Percentiles rank a stretch among this genome's conserved stretches.
Evolutionary conservation across 768 basidiomycete genomes (phyloP).

Genomic region (Collybiopsis confluens): DNA sequence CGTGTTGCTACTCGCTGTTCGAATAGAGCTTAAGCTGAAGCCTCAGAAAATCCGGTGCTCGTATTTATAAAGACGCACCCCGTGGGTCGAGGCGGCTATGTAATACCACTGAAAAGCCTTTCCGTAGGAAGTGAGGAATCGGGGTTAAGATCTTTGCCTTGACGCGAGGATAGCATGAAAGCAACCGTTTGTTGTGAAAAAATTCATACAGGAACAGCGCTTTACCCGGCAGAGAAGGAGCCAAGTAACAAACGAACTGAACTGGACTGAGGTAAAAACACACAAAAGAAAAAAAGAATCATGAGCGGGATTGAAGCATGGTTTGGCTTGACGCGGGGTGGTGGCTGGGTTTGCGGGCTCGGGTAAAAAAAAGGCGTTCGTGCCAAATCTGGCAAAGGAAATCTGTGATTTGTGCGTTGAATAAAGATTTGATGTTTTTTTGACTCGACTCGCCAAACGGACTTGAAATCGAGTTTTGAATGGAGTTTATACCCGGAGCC

Average conservation of each 20-base stretch:
- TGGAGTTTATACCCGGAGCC: too few species aligned
- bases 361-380: neutral
- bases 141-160: slow-evolving; percentile 2
- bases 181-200: neutral
- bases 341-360: neutral
- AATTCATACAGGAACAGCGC: neutral
- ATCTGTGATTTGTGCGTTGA: neutral
- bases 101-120: neutral
- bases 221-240: neutral
- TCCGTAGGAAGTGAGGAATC: slow-evolving; percentile 1
- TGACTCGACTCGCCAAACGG: too few species aligned
- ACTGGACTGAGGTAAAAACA: too few species aligned
- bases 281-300: too few species aligned
- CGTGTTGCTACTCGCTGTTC: slow-evolving; percentile 3
- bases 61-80: slow-evolving; percentile 6
- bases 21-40: slow-evolving; percentile 6
- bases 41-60: neutral
- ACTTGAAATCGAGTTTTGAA: too few species aligned
- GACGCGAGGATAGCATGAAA: neutral
- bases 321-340: neutral
- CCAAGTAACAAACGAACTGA: too few species aligned
- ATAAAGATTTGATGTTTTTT: too few species aligned
- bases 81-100: slow-evolving; percentile 4
- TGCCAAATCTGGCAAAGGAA: neutral
- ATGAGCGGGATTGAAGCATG: too few species aligned